A percentile compares a stretch with the other conserved stretches of the same genome.
These are phyloP conservation scores for Nicotiana tomentosiformis DNA, from an alignment of 257 asterid species.

Conservation along the genomic window DNA sequence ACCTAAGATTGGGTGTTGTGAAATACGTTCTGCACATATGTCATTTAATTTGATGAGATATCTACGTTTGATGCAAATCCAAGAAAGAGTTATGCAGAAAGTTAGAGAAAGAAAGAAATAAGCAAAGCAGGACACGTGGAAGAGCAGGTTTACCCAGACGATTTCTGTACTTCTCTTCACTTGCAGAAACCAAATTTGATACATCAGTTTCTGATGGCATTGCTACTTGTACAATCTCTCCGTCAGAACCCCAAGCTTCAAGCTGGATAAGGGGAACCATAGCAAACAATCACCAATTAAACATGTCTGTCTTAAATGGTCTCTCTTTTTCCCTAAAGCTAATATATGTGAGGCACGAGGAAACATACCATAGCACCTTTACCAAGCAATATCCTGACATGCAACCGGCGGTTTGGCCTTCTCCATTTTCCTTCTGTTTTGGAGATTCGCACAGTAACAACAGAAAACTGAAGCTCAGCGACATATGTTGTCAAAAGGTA, in stretches of 20 bases:
- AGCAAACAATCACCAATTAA: background rate
- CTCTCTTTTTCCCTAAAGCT: background rate
- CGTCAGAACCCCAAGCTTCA: slow-evolving; percentile 79
- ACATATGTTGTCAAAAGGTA: slow-evolving; percentile 78
- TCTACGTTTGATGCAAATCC: background rate
- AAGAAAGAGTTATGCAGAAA: background rate
- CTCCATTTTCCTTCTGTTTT: slow-evolving; percentile 76
- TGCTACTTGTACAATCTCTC: slow-evolving; percentile 53
- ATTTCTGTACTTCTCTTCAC: slow-evolving; percentile 46
- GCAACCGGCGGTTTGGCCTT: slow-evolving; percentile 81
- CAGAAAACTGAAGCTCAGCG: slow-evolving; percentile 66
- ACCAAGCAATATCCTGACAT: slow-evolving; percentile 66
- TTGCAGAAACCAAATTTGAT: slow-evolving; percentile 40
- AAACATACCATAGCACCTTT: slow-evolving; percentile 62
- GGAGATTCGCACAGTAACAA: slow-evolving; percentile 57
- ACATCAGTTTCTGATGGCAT: slow-evolving; percentile 66
- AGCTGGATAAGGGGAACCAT: slow-evolving; percentile 35
- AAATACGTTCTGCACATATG: background rate
- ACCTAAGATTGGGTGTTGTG: background rate
- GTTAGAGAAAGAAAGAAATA: background rate
- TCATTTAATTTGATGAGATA: background rate
- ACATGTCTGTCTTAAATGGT: background rate
- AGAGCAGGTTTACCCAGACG: slow-evolving; percentile 51
- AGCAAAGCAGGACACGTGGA: slow-evolving; percentile 2
- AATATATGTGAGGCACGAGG: background rate